Evolutionary conservation across 2,329 filamentous ascomycete genomes (phyloP), one percentile per base, ranked within the genome.

Genomic region (Xylariaceae sp.): DNA sequence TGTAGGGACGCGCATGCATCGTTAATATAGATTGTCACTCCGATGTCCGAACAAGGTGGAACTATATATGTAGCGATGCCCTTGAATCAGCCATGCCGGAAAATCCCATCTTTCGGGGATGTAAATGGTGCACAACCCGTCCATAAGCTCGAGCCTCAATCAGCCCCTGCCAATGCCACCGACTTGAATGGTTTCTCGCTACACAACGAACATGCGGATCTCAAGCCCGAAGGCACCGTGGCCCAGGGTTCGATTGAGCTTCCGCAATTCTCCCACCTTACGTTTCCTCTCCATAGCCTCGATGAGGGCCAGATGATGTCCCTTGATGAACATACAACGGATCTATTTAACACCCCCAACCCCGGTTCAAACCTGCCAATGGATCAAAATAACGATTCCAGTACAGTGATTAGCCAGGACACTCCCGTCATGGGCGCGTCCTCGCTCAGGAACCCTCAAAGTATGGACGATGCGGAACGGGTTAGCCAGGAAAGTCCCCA

Each of bases 191-290:
- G 67, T 37, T 70, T 70, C 63, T 66, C 70, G 53, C 60, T 74
- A 59, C 71, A 73, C 40, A 61, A 61, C 45, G 60, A 67, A 36
- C 63, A 68, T 57, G 68, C 72, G 58, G 61, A 61, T 36, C 55
- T 72, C 51, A 60, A 65, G 21, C 12, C 22, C 46, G 66, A 60
- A 58, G 68, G 69, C 41, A 59, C 62, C 47, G 59, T 63, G 39
- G 60, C 65, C 29, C 68, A 68, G 56, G 63, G 62, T 59, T 63
- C 76, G 62, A 74, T 79, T 62, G 75, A 79, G 58, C 61, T 71
- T 32, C 68, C 75, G 15, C 75, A 78, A 47, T 83, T 83, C 62
- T 71, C 72, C 56, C 76, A 80, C 57, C 83, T 81, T 62, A 69
- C 75, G 19, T 83, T 81, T 60, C 64, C 76, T 2, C 82, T 78